Evolutionary conservation across 2,329 filamentous ascomycete genomes (phyloP).

Genomic region (Trematosphaeria pertusa): DNA sequence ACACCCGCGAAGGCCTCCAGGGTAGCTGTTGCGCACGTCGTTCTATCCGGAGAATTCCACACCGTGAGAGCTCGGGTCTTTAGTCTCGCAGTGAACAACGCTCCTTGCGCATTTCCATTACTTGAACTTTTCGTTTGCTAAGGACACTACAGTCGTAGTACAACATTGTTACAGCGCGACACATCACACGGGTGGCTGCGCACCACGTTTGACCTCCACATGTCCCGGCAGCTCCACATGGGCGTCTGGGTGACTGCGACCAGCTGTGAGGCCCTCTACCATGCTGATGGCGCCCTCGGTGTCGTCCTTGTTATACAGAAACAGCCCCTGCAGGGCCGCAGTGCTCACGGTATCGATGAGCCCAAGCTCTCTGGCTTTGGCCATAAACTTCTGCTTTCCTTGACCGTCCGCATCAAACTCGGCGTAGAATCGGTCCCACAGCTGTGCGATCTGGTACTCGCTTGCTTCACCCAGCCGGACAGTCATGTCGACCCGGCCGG

Average conservation of each 20-base stretch:
- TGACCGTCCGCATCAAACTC: slow-evolving; percentile 72
- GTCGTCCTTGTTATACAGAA: slow-evolving; percentile 92
- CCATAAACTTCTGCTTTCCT: slow-evolving; percentile 73
- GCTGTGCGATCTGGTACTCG: slow-evolving; percentile 78
- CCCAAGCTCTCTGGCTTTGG: slow-evolving; percentile 71
- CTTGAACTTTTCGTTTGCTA: background rate
- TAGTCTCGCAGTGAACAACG: no score
- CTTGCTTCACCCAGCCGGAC: slow-evolving; percentile 88
- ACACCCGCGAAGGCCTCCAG: no score
- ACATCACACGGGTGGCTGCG: no score
- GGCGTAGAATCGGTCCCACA: slow-evolving; percentile 96
- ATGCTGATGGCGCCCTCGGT: slow-evolving; percentile 85
- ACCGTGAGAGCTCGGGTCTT: no score
- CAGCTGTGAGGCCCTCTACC: slow-evolving; percentile 67
- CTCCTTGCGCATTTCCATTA: no score
- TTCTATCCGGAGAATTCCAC: no score
- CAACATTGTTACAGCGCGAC: slow-evolving; percentile 12
- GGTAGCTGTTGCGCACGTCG: no score
- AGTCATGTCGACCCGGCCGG: slow-evolving; percentile 93
- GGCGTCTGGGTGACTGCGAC: slow-evolving; percentile 28
- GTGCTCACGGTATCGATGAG: slow-evolving; percentile 79
- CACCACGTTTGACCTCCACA: no score
- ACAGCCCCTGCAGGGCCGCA: slow-evolving; percentile 90
- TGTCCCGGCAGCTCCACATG: slow-evolving; percentile 41
- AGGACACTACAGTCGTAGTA: slow-evolving; percentile 11